Evolutionary conservation across 352 stramenopile species (phyloP).

Genomic region (Phytophthora pluvialis): DNA sequence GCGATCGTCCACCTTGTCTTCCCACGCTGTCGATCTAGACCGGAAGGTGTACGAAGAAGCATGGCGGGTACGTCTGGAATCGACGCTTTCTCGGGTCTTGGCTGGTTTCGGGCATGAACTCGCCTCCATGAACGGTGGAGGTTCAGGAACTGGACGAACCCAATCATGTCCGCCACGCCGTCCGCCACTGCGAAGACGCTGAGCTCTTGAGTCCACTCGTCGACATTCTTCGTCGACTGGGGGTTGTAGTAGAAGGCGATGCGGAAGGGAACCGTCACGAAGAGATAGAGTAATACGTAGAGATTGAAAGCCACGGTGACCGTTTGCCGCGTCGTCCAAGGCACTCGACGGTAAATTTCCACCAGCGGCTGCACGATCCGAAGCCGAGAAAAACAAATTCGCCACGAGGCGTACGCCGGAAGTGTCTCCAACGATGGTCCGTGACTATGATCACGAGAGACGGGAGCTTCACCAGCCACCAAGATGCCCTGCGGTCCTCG

Average conservation of each 20-base stretch:
- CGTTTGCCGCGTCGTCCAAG: slow-evolving; percentile 10
- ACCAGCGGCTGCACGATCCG: neutral
- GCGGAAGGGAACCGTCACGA: slow-evolving; percentile 21
- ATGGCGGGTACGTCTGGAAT: neutral
- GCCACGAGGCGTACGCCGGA: too few species aligned
- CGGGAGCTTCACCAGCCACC: too few species aligned
- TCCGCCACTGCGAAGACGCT: slow-evolving; percentile 47
- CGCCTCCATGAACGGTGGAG: slow-evolving; percentile 45
- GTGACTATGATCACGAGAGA: too few species aligned
- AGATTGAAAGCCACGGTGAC: slow-evolving; percentile 1
- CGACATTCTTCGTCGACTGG: neutral
- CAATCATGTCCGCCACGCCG: slow-evolving; percentile 50
- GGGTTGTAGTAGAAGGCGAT: slow-evolving; percentile 24
- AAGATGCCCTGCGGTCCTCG: too few species aligned
- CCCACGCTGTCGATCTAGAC: neutral
- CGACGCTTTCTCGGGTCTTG: slow-evolving; percentile 19
- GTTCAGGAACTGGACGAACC: slow-evolving; percentile 46
- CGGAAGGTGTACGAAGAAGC: neutral
- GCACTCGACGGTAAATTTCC: slow-evolving; percentile 2
- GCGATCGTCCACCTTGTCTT: slow-evolving; percentile 58
- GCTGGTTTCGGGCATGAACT: slow-evolving; percentile 42
- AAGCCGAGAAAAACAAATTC: too few species aligned
- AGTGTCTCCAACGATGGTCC: neutral
- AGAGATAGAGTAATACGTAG: slow-evolving; percentile 11
- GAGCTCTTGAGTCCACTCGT: slow-evolving; percentile 49